These are phyloP conservation scores for Calonectria multiphialidica DNA, from an alignment of 2,329 filamentous ascomycete genomes.

Conservation along the genomic window DNA sequence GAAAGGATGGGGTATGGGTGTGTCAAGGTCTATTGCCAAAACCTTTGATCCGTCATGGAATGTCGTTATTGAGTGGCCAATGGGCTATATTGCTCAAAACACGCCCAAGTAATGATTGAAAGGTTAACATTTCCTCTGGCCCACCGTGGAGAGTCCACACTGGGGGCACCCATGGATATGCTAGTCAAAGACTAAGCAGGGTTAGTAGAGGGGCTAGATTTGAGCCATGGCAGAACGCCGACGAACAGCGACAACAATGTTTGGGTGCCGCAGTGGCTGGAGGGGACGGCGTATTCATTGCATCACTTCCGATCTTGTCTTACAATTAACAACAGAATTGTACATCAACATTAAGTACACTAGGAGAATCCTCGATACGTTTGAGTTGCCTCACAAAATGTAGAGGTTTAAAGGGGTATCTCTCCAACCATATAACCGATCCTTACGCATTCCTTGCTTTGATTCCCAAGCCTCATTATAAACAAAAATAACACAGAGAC, in stretches of 20 bases:
- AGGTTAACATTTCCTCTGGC: too few species aligned
- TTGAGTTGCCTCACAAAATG: background rate
- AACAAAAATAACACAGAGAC: background rate
- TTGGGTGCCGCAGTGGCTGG: background rate
- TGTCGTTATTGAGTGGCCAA: background rate
- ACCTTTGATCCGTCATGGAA: background rate
- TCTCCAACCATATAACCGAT: background rate
- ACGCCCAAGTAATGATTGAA: background rate
- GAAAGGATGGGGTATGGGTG: background rate
- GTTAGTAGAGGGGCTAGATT: too few species aligned
- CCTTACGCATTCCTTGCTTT: background rate
- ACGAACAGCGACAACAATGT: too few species aligned
- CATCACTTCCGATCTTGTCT: background rate
- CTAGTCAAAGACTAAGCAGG: too few species aligned
- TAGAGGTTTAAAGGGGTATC: background rate
- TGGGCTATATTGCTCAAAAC: background rate
- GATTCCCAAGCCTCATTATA: background rate
- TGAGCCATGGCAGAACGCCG: too few species aligned
- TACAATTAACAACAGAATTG: background rate
- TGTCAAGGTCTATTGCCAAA: background rate
- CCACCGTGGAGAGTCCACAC: too few species aligned
- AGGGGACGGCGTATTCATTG: background rate
- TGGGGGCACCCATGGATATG: too few species aligned
- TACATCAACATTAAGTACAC: background rate
- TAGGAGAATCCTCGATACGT: background rate